Conservation (phyloP, 148 eudicot genomes). For the Arbutus unedo region DNA sequence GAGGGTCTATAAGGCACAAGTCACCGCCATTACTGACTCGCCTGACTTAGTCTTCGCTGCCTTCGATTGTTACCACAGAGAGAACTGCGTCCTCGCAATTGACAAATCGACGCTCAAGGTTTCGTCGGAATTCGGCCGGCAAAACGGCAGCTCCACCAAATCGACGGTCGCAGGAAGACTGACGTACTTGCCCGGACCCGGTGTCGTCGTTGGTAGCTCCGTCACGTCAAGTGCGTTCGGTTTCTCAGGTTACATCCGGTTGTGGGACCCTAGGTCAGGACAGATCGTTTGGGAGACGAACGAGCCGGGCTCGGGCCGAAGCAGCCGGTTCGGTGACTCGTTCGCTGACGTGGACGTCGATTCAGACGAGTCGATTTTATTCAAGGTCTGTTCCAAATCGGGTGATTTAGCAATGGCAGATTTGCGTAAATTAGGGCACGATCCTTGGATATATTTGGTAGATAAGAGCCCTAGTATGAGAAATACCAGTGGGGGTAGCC, state of each 20-base stretch:
- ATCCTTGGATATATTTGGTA: conserved; percentile 85
- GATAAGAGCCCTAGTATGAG: conserved; percentile 67
- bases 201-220: conserved; percentile 50
- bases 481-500: conserved; percentile 16
- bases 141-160: conserved; percentile 56
- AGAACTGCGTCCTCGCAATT: conserved; percentile 48
- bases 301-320: conserved; percentile 71
- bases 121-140: conserved; percentile 51
- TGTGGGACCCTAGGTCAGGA: conserved; percentile 66
- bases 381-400: conserved; percentile 65
- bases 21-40: conserved; percentile 45
- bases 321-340: conserved; percentile 66
- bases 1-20: conserved; percentile 53
- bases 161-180: conserved; percentile 47
- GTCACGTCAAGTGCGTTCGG: conserved; percentile 66
- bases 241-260: conserved; percentile 64
- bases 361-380: conserved; percentile 30
- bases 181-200: conserved; percentile 31
- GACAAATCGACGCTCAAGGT: conserved; percentile 46
- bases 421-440: conserved; percentile 56
- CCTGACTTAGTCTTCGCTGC: conserved; percentile 47
- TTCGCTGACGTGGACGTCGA: conserved; percentile 79
- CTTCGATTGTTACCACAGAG: conserved; percentile 59
- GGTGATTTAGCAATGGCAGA: conserved; percentile 84
- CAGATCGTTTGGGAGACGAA: conserved; percentile 66